Conservation (phyloP, 805 yeast genomes). For the Barnettozyma vustinii region DNA sequence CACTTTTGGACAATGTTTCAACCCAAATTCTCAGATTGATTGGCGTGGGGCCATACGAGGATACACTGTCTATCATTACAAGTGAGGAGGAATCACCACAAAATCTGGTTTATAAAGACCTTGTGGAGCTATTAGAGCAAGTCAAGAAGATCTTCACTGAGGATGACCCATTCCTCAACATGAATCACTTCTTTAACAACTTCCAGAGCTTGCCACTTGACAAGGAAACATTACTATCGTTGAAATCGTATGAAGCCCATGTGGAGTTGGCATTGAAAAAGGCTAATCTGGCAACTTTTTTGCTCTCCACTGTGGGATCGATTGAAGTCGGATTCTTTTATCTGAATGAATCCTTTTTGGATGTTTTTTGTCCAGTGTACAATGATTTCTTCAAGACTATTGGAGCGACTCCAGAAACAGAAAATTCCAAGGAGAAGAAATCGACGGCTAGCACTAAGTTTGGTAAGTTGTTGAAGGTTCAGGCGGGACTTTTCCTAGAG, state of each 20-base stretch:
- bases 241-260: constrained; percentile 18
- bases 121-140: constrained; percentile 74
- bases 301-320: constrained; percentile 81
- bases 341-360: constrained; percentile 78
- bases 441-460: constrained; percentile 37
- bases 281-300: constrained; percentile 81
- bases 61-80: constrained; percentile 64
- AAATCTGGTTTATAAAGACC: constrained; percentile 54
- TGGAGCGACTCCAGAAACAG: neutral
- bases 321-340: constrained; percentile 84
- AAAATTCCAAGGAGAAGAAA: neutral
- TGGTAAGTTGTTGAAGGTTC: constrained; percentile 69
- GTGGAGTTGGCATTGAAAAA: constrained; percentile 55
- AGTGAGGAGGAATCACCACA: constrained; percentile 60
- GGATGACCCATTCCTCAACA: constrained; percentile 67
- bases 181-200: constrained; percentile 42
- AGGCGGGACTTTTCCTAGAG: constrained; percentile 74
- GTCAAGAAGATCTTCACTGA: constrained; percentile 63
- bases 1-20: constrained; percentile 75
- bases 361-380: constrained; percentile 69
- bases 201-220: constrained; percentile 4
- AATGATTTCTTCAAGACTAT: constrained; percentile 13
- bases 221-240: constrained; percentile 4
- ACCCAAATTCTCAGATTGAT: constrained; percentile 72
- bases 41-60: constrained; percentile 71